These are phyloP conservation scores for Albizia julibrissin DNA, from an alignment of 306 rosid species.

Conservation along the genomic window DNA sequence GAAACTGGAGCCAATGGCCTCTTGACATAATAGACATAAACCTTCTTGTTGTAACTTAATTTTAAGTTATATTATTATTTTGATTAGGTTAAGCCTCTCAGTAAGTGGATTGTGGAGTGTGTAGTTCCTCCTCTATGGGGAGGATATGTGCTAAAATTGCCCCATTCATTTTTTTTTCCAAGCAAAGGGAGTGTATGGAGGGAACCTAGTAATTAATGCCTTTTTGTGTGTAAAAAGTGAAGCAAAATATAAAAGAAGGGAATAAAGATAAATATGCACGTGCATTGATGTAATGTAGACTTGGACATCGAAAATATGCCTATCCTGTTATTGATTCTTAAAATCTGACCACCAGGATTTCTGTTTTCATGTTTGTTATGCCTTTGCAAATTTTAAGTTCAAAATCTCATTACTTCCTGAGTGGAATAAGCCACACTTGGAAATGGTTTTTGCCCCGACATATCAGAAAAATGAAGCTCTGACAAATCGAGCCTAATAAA, in stretches of 20 bases:
- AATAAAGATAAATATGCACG: slow-evolving; percentile 3
- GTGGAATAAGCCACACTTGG: too few species aligned
- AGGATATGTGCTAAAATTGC: neutral
- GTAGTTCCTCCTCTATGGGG: neutral
- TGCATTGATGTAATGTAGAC: neutral
- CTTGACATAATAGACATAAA: neutral
- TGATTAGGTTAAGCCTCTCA: neutral
- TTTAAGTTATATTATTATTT: neutral
- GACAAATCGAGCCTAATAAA: neutral
- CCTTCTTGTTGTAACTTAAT: neutral
- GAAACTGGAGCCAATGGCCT: neutral
- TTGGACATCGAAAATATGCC: neutral
- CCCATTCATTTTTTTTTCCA: neutral
- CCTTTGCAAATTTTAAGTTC: neutral
- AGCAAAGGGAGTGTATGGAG: neutral
- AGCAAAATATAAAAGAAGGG: neutral
- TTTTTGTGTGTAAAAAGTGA: neutral
- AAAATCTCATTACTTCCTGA: neutral
- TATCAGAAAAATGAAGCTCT: neutral
- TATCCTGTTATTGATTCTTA: neutral
- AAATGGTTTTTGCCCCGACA: neutral
- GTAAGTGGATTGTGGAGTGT: neutral
- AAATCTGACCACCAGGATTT: neutral
- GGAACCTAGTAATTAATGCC: neutral
- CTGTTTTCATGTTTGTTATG: neutral